Evolutionary conservation across 352 stramenopile genomes (phyloP), one percentile per base, ranked within the genome.

Genomic region (Aphanomyces invadans): DNA sequence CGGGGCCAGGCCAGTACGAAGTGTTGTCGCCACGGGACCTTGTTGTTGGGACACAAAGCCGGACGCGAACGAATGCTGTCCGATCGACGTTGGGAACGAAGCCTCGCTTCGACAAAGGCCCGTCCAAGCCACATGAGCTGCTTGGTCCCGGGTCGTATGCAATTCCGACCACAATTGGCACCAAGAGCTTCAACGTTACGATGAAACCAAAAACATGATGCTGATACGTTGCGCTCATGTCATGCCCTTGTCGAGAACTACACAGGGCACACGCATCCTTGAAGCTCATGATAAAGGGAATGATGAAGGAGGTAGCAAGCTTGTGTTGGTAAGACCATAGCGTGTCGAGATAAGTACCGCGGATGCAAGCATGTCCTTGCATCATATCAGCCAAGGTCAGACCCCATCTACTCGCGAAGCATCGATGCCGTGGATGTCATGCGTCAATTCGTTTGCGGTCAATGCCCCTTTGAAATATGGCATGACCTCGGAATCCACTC

Each of bases 161-260:
- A n/a, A 76, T 88, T 25, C 69, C 76, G 21, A 74, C 72, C 1
- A 88, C 77, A 0, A 70, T 88, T n/a, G 79, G 76, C 17, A 78
- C 71, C 26, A 84, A 83, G 66, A 88, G 76, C 64, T 88, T 88
- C 70, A 88, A 88, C 70, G 72, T 86, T 53, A 88, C 79, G 46
- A 83, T 88, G 77, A 51, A 21, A 32, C 65, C 15, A 69, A 64
- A 36, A 69, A 51, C n/a, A n/a, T n/a, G 17, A 48, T 48, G 15
- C 39, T 48, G 15, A n/a, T n/a, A 1, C 39, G 0, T n/a, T n/a
- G 15, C 21, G 15, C 39, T 54, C 2, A 29, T 21, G 46, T 29
- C 10, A 54, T n/a, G n/a, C n/a, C n/a, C n/a, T n/a, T n/a, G 38
- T 45, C 38, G 38, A 45, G 38, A 45, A 9, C 38, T 45, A 45